Evolutionary conservation across 306 rosid genomes (phyloP), one percentile per base, ranked within the genome.

Genomic region (Cucurbita argyrosperma): DNA sequence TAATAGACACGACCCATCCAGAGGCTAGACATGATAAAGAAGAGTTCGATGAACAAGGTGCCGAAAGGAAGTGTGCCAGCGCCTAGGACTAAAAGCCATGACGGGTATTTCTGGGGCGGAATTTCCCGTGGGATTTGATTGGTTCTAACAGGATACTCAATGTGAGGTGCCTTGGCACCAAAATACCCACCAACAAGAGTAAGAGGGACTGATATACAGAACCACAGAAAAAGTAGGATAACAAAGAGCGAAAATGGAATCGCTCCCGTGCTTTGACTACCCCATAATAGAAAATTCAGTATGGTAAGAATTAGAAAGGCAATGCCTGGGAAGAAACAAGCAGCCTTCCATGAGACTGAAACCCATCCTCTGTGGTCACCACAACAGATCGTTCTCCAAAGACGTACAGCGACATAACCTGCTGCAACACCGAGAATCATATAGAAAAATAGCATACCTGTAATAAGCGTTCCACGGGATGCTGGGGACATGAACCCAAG

Each of bases 401-500:
- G 97, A 42, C 98, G 89, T 79, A 93, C 91, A 21, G 98, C 93
- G 69, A 86, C 98, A 80, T 93, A 93, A 74, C 98, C 98, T 68
- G 96, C 96, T 68, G 88, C 93, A 83, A 84, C 43, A 78, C 98
- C 98, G 76, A 92, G 98, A 79, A 92, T 80, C 96, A 92, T 54
- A 76, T 90, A 92, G 91, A 90, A 79, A 80, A 90, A 90, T 61
- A 92, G 85, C 98, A 93, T 93, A 78, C 98, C 96, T 81, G 96
- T 84, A 75, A 93, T 77, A 18, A 93, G 96, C 50, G 98, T 83
- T 60, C 98, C 98, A 0, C 96, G 93, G 23, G 98, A 93, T 53
- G 98, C 98, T 0, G 98, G 98, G 10, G 98, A 93, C 98, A 93
- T 93, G 88, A 93, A 93, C 79, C 98, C 96, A 18, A 90, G 93